These are phyloP conservation scores for Fusarium sp. DNA, from an alignment of 2,329 filamentous ascomycete genomes.

Conservation along the genomic window DNA sequence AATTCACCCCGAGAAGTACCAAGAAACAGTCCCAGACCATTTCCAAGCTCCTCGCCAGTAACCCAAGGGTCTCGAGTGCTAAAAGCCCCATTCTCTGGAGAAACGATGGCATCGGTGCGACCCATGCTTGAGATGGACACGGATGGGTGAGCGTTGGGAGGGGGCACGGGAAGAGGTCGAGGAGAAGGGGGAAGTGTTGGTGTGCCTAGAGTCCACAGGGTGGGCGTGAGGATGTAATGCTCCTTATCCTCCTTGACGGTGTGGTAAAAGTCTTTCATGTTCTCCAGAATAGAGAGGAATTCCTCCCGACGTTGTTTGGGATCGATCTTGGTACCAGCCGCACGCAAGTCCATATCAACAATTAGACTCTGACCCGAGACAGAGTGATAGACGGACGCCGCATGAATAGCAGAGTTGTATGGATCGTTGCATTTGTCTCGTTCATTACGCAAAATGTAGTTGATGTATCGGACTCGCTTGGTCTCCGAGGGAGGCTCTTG, in stretches of 20 bases:
- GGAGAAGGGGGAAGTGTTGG: conserved; percentile 21
- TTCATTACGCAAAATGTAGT: conserved; percentile 49
- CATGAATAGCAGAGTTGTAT: conserved; percentile 37
- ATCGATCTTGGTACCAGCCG: accelerated
- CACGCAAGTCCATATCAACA: conserved; percentile 38
- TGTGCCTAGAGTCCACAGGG: conserved; percentile 32
- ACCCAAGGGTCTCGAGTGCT: conserved; percentile 53
- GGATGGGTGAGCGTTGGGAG: conserved; percentile 38
- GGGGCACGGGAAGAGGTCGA: conserved; percentile 34
- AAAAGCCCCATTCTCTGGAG: conserved; percentile 39
- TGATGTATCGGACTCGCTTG: conserved; percentile 40
- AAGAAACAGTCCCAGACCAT: conserved; percentile 51
- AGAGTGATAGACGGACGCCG: conserved; percentile 47
- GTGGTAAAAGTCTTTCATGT: conserved; percentile 44
- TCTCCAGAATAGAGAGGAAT: conserved; percentile 38
- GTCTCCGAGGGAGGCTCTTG: conserved; percentile 1
- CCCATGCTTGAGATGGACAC: conserved; percentile 51
- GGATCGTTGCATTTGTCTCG: conserved; percentile 38
- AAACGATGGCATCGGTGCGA: conserved; percentile 48
- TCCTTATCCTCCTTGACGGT: conserved; percentile 44
- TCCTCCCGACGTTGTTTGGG: conserved; percentile 2
- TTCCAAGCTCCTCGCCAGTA: conserved; percentile 56
- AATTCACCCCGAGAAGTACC: conserved; percentile 51
- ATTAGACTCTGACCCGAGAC: conserved; percentile 40
- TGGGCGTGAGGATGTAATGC: conserved; percentile 40